Percentiles rank a stretch among this genome's conserved stretches.
Conservation (phyloP, 1,284 basidiomycete species). For the Cutaneotrichosporon dermatis region DNA sequence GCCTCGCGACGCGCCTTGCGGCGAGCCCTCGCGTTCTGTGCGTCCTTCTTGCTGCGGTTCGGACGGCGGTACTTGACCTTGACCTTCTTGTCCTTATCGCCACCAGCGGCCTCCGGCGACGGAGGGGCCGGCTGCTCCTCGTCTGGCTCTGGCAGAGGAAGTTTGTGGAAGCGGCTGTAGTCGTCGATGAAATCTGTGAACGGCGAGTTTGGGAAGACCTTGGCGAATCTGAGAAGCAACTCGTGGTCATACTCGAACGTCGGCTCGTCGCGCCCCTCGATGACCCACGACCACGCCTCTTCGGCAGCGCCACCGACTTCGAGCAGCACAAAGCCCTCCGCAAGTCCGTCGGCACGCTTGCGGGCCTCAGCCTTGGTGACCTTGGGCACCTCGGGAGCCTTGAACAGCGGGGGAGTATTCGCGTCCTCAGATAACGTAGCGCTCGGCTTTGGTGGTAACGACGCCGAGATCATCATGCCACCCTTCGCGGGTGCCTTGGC, state of each 20-base stretch:
- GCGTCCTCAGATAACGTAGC: background rate
- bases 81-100: slow-evolving; percentile 19
- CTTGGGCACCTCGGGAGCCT: slow-evolving; percentile 48
- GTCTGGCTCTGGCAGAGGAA: slow-evolving; percentile 52
- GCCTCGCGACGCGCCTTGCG: slow-evolving; percentile 32
- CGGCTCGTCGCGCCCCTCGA: slow-evolving; percentile 73
- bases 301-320: slow-evolving; percentile 35
- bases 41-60: slow-evolving; percentile 9
- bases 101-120: slow-evolving; percentile 6
- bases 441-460: background rate
- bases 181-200: slow-evolving; percentile 61
- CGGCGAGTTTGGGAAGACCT: slow-evolving; percentile 62
- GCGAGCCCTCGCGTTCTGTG: slow-evolving; percentile 34
- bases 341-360: slow-evolving; percentile 44
- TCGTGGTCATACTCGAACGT: slow-evolving; percentile 63
- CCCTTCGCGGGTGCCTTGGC: slow-evolving; percentile 1
- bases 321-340: slow-evolving; percentile 46
- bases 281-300: slow-evolving; percentile 53
- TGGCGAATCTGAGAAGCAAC: slow-evolving; percentile 62
- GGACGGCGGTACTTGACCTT: slow-evolving; percentile 8
- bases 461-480: slow-evolving; percentile 5
- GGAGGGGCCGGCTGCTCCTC: slow-evolving; percentile 45
- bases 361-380: slow-evolving; percentile 47
- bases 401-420: slow-evolving; percentile 24
- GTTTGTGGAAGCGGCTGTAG: slow-evolving; percentile 64